phyloP scores from a whole-genome alignment of 129 eudicot species.

The Ambrosia trifida region DNA sequence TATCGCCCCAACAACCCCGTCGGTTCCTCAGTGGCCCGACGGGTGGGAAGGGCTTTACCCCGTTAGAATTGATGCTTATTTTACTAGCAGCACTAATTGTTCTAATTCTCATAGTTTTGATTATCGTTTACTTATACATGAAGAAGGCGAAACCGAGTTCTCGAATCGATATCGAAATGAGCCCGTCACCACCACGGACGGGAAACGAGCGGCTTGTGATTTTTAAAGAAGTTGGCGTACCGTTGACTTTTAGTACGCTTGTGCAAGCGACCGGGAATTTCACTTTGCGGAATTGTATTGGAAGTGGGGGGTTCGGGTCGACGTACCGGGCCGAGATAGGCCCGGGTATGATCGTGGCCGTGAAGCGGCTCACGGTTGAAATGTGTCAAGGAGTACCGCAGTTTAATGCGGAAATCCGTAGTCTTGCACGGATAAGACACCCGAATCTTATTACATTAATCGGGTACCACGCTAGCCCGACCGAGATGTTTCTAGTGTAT shows the following conservation, averaged over 20 bases:
- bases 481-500: conserved; percentile 3
- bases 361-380: conserved; percentile 12
- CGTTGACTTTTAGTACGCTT: conserved; percentile 1
- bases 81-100: conserved; percentile 42
- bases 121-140: conserved; percentile 40
- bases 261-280: not conserved
- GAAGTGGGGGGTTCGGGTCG: conserved; percentile 8
- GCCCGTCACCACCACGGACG: conserved; percentile 34
- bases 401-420: not conserved
- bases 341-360: not conserved
- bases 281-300: not conserved
- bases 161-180: conserved; percentile 26
- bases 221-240: not conserved
- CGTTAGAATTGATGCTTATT: conserved; percentile 35
- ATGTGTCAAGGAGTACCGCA: not conserved
- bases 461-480: not conserved
- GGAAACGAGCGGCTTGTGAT: conserved; percentile 18
- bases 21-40: conserved; percentile 10
- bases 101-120: conserved; percentile 41
- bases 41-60: conserved; percentile 29
- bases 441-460: conserved; percentile 5
- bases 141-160: conserved; percentile 18
- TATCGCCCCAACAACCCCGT: conserved; percentile 23
- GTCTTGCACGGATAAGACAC: not conserved
- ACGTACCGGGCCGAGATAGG: conserved; percentile 2